phyloP scores from a whole-genome alignment of 805 yeast species.

The Yarrowia hollandica region DNA sequence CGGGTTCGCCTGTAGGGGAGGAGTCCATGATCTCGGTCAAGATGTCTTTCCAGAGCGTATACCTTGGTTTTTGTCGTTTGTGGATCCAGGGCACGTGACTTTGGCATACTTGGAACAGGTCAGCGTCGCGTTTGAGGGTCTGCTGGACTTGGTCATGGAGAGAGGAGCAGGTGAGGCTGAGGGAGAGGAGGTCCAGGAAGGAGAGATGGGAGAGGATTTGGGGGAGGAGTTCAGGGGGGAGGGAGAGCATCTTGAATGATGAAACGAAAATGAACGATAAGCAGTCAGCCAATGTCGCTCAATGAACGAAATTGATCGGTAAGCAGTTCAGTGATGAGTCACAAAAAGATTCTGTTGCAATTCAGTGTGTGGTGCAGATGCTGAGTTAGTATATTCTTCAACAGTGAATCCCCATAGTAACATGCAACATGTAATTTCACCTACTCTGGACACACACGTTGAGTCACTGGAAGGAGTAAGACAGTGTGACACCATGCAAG shows the following conservation, averaged over 20 bases:
- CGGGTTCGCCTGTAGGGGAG: neutral
- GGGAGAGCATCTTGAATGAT: neutral
- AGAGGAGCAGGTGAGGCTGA: neutral
- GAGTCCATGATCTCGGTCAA: neutral
- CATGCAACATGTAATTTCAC: too few relatives aligned
- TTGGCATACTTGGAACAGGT: neutral
- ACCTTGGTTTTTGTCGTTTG: neutral
- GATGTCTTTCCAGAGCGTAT: neutral
- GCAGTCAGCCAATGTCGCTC: too few relatives aligned
- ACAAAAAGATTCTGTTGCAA: too few relatives aligned
- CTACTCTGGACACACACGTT: too few relatives aligned
- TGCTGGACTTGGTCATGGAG: neutral
- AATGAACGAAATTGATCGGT: too few relatives aligned
- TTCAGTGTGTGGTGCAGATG: too few relatives aligned
- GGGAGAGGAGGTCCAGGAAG: neutral
- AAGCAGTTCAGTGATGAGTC: too few relatives aligned
- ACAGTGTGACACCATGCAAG: too few relatives aligned
- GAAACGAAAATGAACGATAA: too few relatives aligned
- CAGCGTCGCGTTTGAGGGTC: neutral
- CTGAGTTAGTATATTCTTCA: too few relatives aligned
- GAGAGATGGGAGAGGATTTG: neutral
- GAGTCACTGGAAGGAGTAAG: too few relatives aligned
- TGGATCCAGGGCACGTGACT: slow-evolving; percentile 4
- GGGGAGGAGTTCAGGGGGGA: neutral
- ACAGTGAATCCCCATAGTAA: too few relatives aligned